These are phyloP conservation scores for Croton laevigatus DNA, from an alignment of 441 rosid species.

Conservation along the genomic window DNA sequence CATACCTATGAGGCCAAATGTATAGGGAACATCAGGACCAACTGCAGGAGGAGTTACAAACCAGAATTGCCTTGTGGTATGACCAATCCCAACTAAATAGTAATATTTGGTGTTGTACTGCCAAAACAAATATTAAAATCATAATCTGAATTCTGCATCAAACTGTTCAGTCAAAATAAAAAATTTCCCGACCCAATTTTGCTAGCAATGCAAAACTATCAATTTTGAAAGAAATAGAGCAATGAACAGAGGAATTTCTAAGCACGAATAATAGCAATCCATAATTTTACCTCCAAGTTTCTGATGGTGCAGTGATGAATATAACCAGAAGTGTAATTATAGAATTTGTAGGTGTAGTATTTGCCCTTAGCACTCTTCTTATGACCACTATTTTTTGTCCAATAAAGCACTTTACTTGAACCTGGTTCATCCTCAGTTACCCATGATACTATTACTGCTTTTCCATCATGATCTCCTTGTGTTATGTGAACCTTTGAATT, in stretches of 20 bases:
- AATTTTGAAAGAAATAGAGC: neutral
- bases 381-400: constrained; percentile 41
- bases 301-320: constrained; percentile 77
- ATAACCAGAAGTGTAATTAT: constrained; percentile 69
- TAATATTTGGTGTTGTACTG: constrained; percentile 70
- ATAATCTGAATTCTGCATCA: neutral
- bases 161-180: neutral
- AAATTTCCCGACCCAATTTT: neutral
- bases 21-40: constrained; percentile 83
- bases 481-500: constrained; percentile 72
- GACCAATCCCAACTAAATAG: constrained; percentile 57
- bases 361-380: constrained; percentile 52
- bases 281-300: constrained; percentile 52
- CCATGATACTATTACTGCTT: constrained; percentile 87
- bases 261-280: neutral
- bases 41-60: constrained; percentile 74
- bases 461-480: constrained; percentile 80
- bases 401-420: constrained; percentile 56
- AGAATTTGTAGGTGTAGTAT: constrained; percentile 43
- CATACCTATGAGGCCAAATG: constrained; percentile 88
- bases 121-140: constrained; percentile 14
- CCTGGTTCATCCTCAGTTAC: constrained; percentile 65
- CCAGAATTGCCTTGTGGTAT: constrained; percentile 57
- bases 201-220: neutral
- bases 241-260: constrained; percentile 5